A percentile compares a stretch with the other conserved stretches of the same genome.
These are phyloP conservation scores for Fusarium irregulare DNA, from an alignment of 2,329 filamentous ascomycete genomes.

Conservation along the genomic window DNA sequence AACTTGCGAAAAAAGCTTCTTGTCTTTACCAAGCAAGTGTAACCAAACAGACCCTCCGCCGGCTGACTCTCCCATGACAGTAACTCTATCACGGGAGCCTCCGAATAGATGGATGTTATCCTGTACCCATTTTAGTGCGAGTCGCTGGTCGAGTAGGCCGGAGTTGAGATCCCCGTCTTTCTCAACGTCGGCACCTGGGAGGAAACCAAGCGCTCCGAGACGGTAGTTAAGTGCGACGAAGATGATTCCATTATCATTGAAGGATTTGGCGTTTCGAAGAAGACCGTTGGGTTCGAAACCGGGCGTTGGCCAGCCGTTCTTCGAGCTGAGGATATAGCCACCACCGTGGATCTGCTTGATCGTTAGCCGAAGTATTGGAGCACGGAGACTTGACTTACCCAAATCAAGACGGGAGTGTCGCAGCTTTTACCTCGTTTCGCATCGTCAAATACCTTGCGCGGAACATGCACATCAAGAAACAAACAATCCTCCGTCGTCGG, in stretches of 20 bases:
- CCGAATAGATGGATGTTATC: conserved; percentile 62
- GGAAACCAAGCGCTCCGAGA: not conserved
- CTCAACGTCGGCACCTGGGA: not conserved
- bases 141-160: conserved; percentile 61
- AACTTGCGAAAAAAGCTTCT: not conserved
- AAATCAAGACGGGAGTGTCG: fast-evolving
- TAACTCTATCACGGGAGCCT: conserved; percentile 55
- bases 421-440: fast-evolving
- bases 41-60: conserved; percentile 45
- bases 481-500: not conserved
- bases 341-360: not conserved
- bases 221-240: conserved; percentile 10
- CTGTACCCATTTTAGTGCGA: conserved; percentile 63
- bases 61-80: not conserved
- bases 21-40: conserved; percentile 34
- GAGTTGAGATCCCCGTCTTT: conserved; percentile 53
- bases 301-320: not conserved
- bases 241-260: not conserved
- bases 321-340: not conserved
- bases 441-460: not conserved
- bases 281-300: not conserved
- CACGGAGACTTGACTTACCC: not conserved
- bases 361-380: not conserved
- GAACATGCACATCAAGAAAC: not conserved
- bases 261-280: not conserved